A percentile compares a stretch with the other conserved stretches of the same genome.
Evolutionary conservation across 2,329 filamentous ascomycete genomes (phyloP).

Genomic region (Cadophora gregata): DNA sequence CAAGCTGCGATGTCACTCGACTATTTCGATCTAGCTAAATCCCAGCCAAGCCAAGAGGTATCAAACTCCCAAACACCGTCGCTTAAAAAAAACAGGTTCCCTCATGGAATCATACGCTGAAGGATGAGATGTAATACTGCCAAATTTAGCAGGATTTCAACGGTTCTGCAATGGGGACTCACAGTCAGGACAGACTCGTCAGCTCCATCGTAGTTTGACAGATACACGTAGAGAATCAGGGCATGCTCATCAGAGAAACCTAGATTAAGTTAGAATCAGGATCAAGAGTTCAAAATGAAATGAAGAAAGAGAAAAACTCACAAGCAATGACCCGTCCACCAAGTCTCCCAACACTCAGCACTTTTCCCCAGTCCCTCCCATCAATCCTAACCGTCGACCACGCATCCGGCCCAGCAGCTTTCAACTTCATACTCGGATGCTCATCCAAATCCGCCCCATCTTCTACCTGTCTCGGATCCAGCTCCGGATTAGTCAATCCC

Average conservation of each 20-base stretch:
- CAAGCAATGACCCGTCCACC: conserved; percentile 94
- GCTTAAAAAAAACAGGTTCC: not conserved
- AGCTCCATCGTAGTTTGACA: conserved; percentile 69
- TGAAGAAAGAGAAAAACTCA: conserved; percentile 47
- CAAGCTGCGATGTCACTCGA: too few relatives aligned
- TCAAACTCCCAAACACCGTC: conserved; percentile 15
- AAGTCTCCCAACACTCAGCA: conserved; percentile 89
- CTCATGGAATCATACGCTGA: conserved; percentile 46
- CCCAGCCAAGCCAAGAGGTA: not conserved
- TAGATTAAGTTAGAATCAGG: conserved; percentile 42
- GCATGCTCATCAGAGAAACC: conserved; percentile 80
- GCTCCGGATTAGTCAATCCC: conserved; percentile 82
- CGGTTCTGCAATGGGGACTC: conserved; percentile 42
- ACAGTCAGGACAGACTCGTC: conserved; percentile 81
- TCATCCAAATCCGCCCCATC: conserved; percentile 72
- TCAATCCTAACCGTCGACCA: conserved; percentile 94
- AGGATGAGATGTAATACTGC: conserved; percentile 65
- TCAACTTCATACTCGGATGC: conserved; percentile 83
- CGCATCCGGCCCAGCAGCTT: conserved; percentile 74
- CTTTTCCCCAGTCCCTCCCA: conserved; percentile 90
- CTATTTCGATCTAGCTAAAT: not conserved
- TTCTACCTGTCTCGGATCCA: conserved; percentile 77
- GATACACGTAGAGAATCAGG: conserved; percentile 82
- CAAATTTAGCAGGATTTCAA: conserved; percentile 23
- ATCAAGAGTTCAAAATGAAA: not conserved